Conservation (phyloP, 208 protist genomes). For the Crithidia expoeki region DNA sequence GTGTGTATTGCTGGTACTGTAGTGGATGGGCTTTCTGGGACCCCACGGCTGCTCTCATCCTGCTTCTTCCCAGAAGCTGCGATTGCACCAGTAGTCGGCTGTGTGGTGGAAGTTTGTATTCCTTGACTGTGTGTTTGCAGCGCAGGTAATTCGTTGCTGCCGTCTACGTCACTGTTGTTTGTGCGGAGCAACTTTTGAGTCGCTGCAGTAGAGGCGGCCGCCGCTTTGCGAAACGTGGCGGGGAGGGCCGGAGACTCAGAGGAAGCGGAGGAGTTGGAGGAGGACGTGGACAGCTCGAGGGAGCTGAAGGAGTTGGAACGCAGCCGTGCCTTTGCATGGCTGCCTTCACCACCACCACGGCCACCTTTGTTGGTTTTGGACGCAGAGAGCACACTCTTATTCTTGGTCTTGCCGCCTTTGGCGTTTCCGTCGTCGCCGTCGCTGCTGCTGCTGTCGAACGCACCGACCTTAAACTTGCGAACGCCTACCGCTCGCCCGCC, state of each 20-base stretch:
- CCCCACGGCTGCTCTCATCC: background rate
- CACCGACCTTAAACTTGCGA: slow-evolving; percentile 2
- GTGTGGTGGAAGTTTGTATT: background rate
- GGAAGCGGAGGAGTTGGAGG: slow-evolving; percentile 5
- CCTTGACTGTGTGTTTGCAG: background rate
- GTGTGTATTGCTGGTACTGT: background rate
- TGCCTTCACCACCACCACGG: background rate
- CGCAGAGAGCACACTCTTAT: background rate
- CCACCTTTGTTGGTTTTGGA: background rate
- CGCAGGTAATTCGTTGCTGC: background rate
- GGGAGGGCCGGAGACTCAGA: background rate
- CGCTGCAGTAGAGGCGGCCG: slow-evolving; percentile 4
- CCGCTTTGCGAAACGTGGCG: slow-evolving; percentile 9
- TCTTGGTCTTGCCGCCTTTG: background rate
- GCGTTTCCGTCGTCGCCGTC: background rate
- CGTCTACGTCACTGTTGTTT: background rate
- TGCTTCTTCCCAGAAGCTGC: background rate
- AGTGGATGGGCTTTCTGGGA: background rate
- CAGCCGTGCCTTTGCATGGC: background rate
- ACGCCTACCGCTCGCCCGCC: background rate
- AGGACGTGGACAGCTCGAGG: slow-evolving; percentile 16
- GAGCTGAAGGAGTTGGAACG: slow-evolving; percentile 6
- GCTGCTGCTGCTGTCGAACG: slow-evolving; percentile 8
- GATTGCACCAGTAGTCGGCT: background rate
- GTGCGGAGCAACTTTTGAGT: background rate